Base-by-base conservation (phyloP, 164 flowering plant genomes). In the Berberis thunbergii region DNA sequence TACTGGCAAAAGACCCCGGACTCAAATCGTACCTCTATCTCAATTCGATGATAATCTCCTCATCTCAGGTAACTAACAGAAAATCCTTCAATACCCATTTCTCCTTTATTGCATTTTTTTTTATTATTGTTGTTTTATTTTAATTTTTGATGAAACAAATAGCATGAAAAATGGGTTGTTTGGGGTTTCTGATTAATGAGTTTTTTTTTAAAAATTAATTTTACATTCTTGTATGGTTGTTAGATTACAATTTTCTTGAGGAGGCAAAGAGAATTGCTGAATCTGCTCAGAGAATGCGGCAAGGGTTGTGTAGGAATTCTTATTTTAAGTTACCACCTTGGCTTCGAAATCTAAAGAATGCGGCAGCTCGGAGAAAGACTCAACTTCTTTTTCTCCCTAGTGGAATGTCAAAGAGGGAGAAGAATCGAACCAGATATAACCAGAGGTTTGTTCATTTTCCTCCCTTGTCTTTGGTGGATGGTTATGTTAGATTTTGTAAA, bases 1-100 rank as follows among this genome's bases (percentile, higher is more conserved):
- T 61, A 69, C 58, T 4, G 78, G 78, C 61, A 72, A 72, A 66
- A 67, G 72, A 43, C 41, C 52, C 2, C 67, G 69, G 10, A 65
- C 71, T 13, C 53, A 62, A 12, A 57, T 75, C 50, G 66, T 72
- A 26, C 78, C 78, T 2, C 48, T 75, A 11, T 72, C 78, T n/a
- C 60, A 72, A 39, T 75, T 75, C 57, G 64, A 75, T 45, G 73
- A 72, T 49, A 72, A 66, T 54, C 68, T 68, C 59, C 60, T 75
- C 45, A 43, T 72, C 59, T 72, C 78, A n/a, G 78, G 77, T 74
- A 66, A 11, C 13, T 4, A 1, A 9, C 46, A 55, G 4, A 43
- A 9, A 45, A 10, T 26, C 12, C 50, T 40, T 49, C 60, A 55
- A 54, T 57, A 26, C 39, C 38, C 7, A 9, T 57, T 40, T 40